These are phyloP conservation scores for Phytophthora hibernalis DNA, from an alignment of 352 stramenopile species.

Conservation along the genomic window DNA sequence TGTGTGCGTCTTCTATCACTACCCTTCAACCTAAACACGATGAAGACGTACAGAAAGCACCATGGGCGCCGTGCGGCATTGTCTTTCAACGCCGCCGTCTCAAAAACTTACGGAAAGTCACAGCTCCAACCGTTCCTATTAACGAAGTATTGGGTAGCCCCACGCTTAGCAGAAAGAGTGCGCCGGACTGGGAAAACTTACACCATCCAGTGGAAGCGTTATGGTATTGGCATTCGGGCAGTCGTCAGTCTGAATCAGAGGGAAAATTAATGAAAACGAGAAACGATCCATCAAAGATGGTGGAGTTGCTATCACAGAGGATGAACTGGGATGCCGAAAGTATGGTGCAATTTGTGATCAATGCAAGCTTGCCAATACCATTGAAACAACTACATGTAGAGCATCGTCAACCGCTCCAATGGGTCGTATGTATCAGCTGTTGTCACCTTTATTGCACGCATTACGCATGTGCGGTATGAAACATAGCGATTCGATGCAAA, in stretches of 20 bases:
- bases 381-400: not conserved
- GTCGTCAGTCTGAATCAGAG: not conserved
- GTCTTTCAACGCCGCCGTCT: constrained; percentile 31
- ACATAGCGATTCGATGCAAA: not conserved
- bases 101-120: not conserved
- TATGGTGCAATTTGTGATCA: constrained; percentile 33
- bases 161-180: not conserved
- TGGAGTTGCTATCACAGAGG: constrained; percentile 1
- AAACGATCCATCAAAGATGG: not conserved
- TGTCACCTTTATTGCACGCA: constrained; percentile 43
- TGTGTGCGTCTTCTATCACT: constrained; percentile 19
- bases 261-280: not conserved
- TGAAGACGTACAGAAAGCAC: constrained; percentile 28
- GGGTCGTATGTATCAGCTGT: not conserved
- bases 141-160: not conserved
- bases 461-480: constrained; percentile 38
- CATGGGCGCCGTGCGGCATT: constrained; percentile 58
- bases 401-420: not conserved
- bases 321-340: constrained; percentile 34
- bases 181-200: constrained; percentile 18
- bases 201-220: constrained; percentile 32
- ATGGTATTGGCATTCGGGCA: constrained; percentile 32
- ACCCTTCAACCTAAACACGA: not conserved
- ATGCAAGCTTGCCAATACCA: constrained; percentile 2
- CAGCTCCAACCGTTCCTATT: not conserved